Evolutionary conservation across 495 filamentous ascomycete species (phyloP).

Genomic region (Amorphotheca resinae): DNA sequence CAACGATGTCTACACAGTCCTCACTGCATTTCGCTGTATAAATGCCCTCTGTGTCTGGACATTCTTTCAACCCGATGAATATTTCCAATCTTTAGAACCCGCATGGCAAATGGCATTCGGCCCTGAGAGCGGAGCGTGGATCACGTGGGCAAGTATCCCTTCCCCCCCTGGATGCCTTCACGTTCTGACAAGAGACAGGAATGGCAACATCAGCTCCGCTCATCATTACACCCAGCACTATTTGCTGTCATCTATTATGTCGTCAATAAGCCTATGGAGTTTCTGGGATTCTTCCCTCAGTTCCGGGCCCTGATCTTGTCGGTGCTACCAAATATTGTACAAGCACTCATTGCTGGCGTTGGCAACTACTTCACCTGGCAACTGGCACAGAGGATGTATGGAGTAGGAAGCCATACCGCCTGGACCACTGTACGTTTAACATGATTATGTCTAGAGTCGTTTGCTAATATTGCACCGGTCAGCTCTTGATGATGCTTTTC

Average conservation of each 20-base stretch:
- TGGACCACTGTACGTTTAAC: constrained; percentile 51
- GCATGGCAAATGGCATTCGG: constrained; percentile 89
- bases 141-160: constrained; percentile 67
- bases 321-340: constrained; percentile 58
- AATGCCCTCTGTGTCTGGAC: constrained; percentile 77
- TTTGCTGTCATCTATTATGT: constrained; percentile 67
- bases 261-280: constrained; percentile 37
- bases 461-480: background rate
- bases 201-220: constrained; percentile 84
- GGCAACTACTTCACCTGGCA: constrained; percentile 88
- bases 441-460: background rate
- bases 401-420: constrained; percentile 45
- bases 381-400: constrained; percentile 62
- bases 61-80: constrained; percentile 99
- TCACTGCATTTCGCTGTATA: constrained; percentile 66
- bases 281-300: constrained; percentile 34
- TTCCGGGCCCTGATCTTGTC: constrained; percentile 51
- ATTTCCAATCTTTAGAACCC: constrained; percentile 90
- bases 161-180: background rate
- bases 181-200: constrained; percentile 44
- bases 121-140: constrained; percentile 62
- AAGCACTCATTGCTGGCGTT: constrained; percentile 64
- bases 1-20: constrained; percentile 42
- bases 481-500: constrained; percentile 58
- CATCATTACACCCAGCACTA: constrained; percentile 78